Evolutionary conservation across 1,139 yeast species (phyloP), one percentile per base, ranked within the genome.

Genomic region (Geotrichum citri-aurantii): DNA sequence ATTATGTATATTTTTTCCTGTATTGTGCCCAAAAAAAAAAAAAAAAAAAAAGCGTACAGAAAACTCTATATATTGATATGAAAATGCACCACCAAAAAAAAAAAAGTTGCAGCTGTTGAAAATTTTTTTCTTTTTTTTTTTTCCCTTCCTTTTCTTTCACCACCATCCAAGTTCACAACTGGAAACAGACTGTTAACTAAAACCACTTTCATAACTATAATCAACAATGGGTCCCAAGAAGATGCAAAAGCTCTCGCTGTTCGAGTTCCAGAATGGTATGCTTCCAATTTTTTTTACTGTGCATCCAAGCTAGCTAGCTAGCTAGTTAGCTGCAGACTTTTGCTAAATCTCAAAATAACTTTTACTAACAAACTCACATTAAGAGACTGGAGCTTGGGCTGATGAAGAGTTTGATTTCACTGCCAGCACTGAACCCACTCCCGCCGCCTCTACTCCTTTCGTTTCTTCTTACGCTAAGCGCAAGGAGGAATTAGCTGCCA

Each of bases 311-410:
- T 24, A 37, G n/a, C 12, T 44, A 24, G 50, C 19, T 19, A 4
- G 24, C 42, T n/a, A 31, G 37, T n/a, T n/a, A 12, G n/a, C n/a
- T n/a, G n/a, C n/a, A n/a, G n/a, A n/a, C n/a, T n/a, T n/a, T n/a
- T n/a, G n/a, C n/a, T n/a, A 31, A 11, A 12, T 40, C 54, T 44
- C 23, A 6, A n/a, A 24, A 33, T 19, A 27, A 46, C 51, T 27
- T 48, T 26, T 50, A 29, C 48, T 46, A 53, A 24, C 48, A 26
- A 7, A 23, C 21, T 14, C 10, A 37, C 27, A 2, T 37, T 1
- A 75, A 62, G 83, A 80, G 61, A 85, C 86, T 59, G 81, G 57
- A 14, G 52, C 59, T 11, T 60, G 62, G 62, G 62, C 62, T 27
- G 62, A 60, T 51, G 62, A 60, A 46, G 62, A 55, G 19, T 55